Percentiles rank a stretch among this genome's conserved stretches.
These are phyloP conservation scores for Populus simonii DNA, from an alignment of 345 rosid genomes.

Conservation along the genomic window DNA sequence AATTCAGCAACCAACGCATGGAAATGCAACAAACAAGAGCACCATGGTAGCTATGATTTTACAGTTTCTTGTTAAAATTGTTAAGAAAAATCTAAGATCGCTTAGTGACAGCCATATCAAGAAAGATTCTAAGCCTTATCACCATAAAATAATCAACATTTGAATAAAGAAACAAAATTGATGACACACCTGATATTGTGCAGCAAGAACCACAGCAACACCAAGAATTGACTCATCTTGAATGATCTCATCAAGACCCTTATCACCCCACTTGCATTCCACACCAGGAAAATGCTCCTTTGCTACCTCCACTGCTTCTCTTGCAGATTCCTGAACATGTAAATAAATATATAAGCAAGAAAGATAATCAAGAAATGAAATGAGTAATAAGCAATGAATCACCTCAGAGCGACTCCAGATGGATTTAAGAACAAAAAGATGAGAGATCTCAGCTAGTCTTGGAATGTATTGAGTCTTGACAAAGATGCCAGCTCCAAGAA, in stretches of 20 bases:
- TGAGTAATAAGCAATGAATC: neutral
- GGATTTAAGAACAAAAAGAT: constrained; percentile 55
- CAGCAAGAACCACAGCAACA: constrained; percentile 95
- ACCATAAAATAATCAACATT: too few species aligned
- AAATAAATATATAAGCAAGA: neutral
- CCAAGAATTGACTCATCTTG: constrained; percentile 60
- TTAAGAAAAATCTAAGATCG: too few species aligned
- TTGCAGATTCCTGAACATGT: constrained; percentile 65
- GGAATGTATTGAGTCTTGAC: constrained; percentile 86
- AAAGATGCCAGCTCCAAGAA: constrained; percentile 93
- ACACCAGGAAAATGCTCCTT: constrained; percentile 69
- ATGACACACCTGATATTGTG: constrained; percentile 64
- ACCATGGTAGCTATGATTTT: neutral
- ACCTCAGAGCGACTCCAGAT: constrained; percentile 97
- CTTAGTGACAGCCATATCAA: too few species aligned
- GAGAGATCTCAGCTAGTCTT: constrained; percentile 74
- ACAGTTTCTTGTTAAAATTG: too few species aligned
- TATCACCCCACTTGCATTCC: constrained; percentile 81
- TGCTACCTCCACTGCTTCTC: constrained; percentile 73
- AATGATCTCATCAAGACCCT: constrained; percentile 68
- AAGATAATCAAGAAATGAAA: neutral
- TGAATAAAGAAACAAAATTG: too few species aligned
- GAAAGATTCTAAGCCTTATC: too few species aligned
- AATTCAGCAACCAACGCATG: neutral
- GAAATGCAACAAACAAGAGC: neutral